Conservation (phyloP, 129 eudicot genomes). For the Artemisia annua region DNA sequence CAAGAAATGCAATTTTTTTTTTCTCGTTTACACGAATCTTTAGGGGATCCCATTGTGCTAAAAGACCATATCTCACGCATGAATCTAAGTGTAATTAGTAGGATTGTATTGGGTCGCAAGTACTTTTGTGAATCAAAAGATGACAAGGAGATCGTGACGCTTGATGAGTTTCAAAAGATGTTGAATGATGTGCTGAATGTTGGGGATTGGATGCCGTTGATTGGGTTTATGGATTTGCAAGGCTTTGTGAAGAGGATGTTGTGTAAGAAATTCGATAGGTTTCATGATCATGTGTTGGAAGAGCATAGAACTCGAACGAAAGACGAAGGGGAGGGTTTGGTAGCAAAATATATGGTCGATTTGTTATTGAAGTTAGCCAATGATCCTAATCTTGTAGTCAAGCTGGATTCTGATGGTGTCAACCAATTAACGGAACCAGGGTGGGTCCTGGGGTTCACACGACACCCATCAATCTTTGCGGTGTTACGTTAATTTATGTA, state of each 20-base stretch:
- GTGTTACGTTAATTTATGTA: too few relatives aligned
- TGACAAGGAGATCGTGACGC: slow-evolving; percentile 14
- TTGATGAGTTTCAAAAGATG: slow-evolving; percentile 38
- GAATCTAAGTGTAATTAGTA: slow-evolving; percentile 32
- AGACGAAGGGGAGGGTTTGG: slow-evolving; percentile 20
- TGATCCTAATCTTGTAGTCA: slow-evolving; percentile 46
- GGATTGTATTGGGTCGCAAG: slow-evolving; percentile 39
- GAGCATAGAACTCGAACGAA: slow-evolving; percentile 44
- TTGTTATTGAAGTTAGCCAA: slow-evolving; percentile 37
- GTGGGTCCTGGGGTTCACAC: slow-evolving; percentile 38
- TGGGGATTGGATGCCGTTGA: slow-evolving; percentile 64
- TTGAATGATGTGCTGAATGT: slow-evolving; percentile 37
- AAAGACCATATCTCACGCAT: slow-evolving; percentile 7
- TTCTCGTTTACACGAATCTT: too few relatives aligned
- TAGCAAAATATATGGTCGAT: slow-evolving; percentile 47
- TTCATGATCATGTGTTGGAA: slow-evolving; percentile 43
- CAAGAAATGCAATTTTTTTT: too few relatives aligned
- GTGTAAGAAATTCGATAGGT: slow-evolving; percentile 33
- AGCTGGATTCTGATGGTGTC: slow-evolving; percentile 31
- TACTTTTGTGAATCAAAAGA: slow-evolving; percentile 29
- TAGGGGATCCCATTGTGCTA: too few relatives aligned
- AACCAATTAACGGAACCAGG: too few relatives aligned
- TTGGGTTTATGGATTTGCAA: slow-evolving; percentile 46
- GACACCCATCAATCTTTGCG: too few relatives aligned
- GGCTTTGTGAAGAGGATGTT: slow-evolving; percentile 50